A percentile compares a stretch with the other conserved stretches of the same genome.
Evolutionary conservation across 2,329 filamentous ascomycete genomes (phyloP).

Genomic region (Cordyceps fumosorosea): DNA sequence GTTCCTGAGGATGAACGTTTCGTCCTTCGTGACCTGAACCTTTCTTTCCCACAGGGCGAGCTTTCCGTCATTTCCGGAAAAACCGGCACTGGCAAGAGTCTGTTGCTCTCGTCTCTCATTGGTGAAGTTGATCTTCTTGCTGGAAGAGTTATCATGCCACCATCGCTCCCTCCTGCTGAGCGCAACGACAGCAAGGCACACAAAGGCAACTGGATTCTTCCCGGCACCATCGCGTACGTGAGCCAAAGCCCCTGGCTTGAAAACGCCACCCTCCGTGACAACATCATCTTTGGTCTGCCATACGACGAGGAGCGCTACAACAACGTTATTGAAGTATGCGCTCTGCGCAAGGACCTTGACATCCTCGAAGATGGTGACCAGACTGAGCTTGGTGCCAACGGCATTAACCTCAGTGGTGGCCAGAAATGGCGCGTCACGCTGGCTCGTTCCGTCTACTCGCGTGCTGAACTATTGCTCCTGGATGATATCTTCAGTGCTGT

Average conservation of each 20-base stretch:
- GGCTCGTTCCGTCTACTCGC: constrained; percentile 72
- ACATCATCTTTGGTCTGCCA: constrained; percentile 71
- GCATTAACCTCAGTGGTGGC: constrained; percentile 76
- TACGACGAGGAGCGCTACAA: constrained; percentile 62
- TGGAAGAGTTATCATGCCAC: constrained; percentile 53
- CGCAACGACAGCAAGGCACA: constrained; percentile 59
- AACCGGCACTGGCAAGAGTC: constrained; percentile 71
- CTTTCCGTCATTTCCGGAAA: constrained; percentile 70
- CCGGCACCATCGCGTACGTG: constrained; percentile 65
- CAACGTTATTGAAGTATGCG: constrained; percentile 65
- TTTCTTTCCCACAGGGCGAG: constrained; percentile 61
- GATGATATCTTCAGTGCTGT: constrained; percentile 83
- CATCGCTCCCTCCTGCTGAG: constrained; percentile 42
- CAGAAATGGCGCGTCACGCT: constrained; percentile 79
- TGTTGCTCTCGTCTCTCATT: constrained; percentile 66
- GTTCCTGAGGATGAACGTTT: constrained; percentile 54
- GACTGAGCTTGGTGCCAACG: constrained; percentile 79
- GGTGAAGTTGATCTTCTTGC: constrained; percentile 66
- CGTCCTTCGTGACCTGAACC: constrained; percentile 54
- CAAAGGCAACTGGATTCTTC: constrained; percentile 60
- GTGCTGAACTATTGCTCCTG: constrained; percentile 67
- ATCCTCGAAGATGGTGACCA: constrained; percentile 70
- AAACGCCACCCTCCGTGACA: constrained; percentile 71
- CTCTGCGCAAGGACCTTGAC: constrained; percentile 66
- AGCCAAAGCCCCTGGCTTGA: constrained; percentile 82